A percentile compares a stretch with the other conserved stretches of the same genome.
phyloP scores from a whole-genome alignment of 2,329 filamentous ascomycete genomes.

The Myriosclerotinia scirpicola region DNA sequence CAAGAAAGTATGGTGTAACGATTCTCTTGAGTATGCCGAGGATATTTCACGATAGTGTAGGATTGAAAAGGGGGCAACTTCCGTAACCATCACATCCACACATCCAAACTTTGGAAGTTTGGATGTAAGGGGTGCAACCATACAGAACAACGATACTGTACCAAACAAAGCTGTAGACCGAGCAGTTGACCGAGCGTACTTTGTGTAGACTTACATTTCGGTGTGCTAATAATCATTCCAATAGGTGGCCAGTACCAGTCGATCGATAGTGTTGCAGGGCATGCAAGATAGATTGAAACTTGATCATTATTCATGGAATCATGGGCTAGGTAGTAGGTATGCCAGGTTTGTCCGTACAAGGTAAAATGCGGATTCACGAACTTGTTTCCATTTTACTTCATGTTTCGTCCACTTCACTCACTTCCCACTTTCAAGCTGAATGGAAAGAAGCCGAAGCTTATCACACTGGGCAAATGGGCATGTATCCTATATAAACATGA shows the following conservation, averaged over 20 bases:
- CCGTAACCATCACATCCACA: conserved; percentile 10
- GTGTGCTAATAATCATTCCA: conserved; percentile 19
- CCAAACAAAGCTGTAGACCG: conserved; percentile 7
- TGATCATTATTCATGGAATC: conserved; percentile 18
- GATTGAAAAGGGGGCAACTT: conserved; percentile 16
- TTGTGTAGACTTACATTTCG: conserved; percentile 6
- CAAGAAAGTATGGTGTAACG: conserved; percentile 16
- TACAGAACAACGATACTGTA: conserved; percentile 14
- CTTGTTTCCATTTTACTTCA: conserved; percentile 12
- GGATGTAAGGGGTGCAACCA: conserved; percentile 14
- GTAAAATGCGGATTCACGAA: conserved; percentile 12
- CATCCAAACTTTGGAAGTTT: background rate
- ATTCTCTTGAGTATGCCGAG: conserved; percentile 20
- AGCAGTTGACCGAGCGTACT: conserved; percentile 19
- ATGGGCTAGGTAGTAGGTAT: background rate
- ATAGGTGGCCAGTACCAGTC: conserved; percentile 12
- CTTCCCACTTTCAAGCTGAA: conserved; percentile 23
- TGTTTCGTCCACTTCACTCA: conserved; percentile 5
- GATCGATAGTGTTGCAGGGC: conserved; percentile 21
- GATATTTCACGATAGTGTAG: conserved; percentile 1
- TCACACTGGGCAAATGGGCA: background rate
- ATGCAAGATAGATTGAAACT: conserved; percentile 20
- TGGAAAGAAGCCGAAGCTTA: conserved; percentile 16
- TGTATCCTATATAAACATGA: conserved; percentile 2
- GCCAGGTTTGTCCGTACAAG: conserved; percentile 14